A percentile compares a stretch with the other conserved stretches of the same genome.
Evolutionary conservation across 352 stramenopile species (phyloP).

Genomic region (Saprolegnia parasitica): DNA sequence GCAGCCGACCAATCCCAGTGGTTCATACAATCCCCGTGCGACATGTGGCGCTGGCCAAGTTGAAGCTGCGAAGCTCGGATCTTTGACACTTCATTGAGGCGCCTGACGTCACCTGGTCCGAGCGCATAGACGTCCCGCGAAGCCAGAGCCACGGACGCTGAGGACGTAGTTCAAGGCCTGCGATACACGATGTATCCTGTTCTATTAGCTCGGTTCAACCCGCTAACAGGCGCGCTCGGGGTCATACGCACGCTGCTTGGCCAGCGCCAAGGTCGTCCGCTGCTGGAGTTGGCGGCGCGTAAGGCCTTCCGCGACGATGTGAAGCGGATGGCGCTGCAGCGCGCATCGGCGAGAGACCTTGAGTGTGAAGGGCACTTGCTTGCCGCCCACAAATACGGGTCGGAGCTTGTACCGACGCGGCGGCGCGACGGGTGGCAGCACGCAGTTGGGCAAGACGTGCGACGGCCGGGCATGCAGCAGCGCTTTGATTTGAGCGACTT

Average conservation of each 20-base stretch:
- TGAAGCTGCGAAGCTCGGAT: background rate
- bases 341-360: background rate
- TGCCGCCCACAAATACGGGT: background rate
- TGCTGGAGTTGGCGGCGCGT: background rate
- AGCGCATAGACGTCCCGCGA: background rate
- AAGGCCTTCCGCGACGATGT: background rate
- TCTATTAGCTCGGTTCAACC: background rate
- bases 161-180: too few species aligned
- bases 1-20: background rate
- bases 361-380: background rate
- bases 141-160: background rate
- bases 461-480: background rate
- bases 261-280: background rate
- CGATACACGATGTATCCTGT: too few species aligned
- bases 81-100: background rate
- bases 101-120: background rate
- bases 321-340: background rate
- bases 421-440: background rate
- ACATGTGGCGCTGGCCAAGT: background rate
- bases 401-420: background rate
- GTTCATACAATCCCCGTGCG: background rate
- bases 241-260: background rate
- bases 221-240: background rate
- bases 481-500: conserved; percentile 16
- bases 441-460: background rate